These are phyloP conservation scores for Margaritispora aquatica DNA, from an alignment of 495 filamentous ascomycete genomes.

Conservation along the genomic window DNA sequence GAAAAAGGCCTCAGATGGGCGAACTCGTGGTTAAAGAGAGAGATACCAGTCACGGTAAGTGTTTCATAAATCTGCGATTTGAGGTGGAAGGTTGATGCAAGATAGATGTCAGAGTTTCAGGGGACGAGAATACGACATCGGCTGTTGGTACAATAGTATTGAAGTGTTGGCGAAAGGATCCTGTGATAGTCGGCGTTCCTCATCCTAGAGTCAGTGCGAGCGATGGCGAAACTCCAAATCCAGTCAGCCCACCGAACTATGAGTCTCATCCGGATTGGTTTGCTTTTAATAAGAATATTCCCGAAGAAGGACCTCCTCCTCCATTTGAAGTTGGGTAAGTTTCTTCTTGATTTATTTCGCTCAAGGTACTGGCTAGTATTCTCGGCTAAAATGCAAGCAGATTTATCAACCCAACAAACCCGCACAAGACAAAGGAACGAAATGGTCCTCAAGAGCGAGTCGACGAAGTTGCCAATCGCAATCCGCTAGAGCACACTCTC, in stretches of 20 bases:
- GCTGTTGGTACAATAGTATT: constrained; percentile 4
- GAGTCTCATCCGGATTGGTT: constrained; percentile 7
- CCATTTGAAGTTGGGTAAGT: constrained; percentile 15
- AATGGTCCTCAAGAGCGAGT: neutral
- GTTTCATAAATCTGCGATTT: neutral
- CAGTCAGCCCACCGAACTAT: neutral
- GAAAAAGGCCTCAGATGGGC: neutral
- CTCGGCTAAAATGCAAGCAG: neutral
- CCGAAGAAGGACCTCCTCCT: neutral
- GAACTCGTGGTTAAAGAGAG: constrained; percentile 10
- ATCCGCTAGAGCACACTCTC: neutral
- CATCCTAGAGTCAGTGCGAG: neutral
- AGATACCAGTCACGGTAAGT: constrained; percentile 8
- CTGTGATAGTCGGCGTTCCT: neutral
- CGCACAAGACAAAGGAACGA: neutral
- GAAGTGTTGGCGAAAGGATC: constrained; percentile 3
- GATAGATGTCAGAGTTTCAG: neutral
- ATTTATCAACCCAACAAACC: neutral
- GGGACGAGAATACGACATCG: neutral
- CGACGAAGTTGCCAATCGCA: neutral
- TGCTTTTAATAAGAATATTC: neutral
- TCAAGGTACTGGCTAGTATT: neutral
- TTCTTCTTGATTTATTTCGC: neutral
- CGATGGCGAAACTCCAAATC: neutral
- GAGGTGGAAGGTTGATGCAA: too few relatives aligned